phyloP scores from a whole-genome alignment of 2,329 filamentous ascomycete species.

The Zasmidium cellare region DNA sequence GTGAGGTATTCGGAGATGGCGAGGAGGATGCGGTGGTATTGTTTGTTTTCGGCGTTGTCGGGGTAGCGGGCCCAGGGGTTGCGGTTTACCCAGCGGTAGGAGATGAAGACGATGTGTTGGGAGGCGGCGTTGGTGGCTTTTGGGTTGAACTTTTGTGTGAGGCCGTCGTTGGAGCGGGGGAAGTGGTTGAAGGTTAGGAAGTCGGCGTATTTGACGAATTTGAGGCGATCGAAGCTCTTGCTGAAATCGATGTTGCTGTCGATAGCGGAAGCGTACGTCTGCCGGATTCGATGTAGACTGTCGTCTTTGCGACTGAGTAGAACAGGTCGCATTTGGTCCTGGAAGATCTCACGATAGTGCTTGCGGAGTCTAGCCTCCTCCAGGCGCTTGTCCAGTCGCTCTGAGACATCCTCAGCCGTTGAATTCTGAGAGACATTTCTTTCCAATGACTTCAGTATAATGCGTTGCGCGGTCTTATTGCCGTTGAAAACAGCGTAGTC shows the following conservation, averaged over 20 bases:
- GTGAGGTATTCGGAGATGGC: not conserved
- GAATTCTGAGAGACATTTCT: not conserved
- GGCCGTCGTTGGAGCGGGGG: constrained; percentile 4
- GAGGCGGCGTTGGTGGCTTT: not conserved
- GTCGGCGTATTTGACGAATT: constrained; percentile 2
- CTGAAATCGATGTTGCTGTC: not conserved
- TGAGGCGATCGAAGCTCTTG: constrained; percentile 2
- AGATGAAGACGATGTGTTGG: constrained; percentile 5
- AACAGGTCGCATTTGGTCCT: constrained; percentile 6
- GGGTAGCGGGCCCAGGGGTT: not conserved
- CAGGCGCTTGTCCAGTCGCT: not conserved
- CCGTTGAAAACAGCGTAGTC: constrained; percentile 41
- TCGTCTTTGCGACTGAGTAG: not conserved
- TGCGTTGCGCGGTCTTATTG: not conserved
- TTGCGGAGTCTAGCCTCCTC: constrained; percentile 5
- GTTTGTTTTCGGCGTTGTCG: constrained; percentile 1
- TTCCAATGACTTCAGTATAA: not conserved
- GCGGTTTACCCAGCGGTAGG: constrained; percentile 7
- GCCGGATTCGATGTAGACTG: not conserved
- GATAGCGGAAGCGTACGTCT: not conserved
- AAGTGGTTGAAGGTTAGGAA: not conserved
- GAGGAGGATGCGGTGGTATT: not conserved
- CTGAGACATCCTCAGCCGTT: not conserved
- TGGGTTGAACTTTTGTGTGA: not conserved
- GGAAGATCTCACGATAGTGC: constrained; percentile 4